These are phyloP conservation scores for Vachellia pachyceras DNA, from an alignment of 306 rosid species.

Conservation along the genomic window DNA sequence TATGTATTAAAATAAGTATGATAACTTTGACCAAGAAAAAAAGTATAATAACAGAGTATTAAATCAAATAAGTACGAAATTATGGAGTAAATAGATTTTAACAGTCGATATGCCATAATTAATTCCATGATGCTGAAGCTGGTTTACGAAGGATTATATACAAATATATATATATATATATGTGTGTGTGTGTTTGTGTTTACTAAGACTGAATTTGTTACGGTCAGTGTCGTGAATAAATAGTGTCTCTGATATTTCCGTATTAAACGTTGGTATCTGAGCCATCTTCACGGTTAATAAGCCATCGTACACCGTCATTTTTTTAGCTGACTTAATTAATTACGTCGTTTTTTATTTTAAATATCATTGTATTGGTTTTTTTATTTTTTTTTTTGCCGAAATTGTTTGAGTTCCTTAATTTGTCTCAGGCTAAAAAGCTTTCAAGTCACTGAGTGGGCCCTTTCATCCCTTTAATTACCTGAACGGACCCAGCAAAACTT, in stretches of 20 bases:
- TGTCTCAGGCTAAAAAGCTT: not conserved
- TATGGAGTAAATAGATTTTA: not conserved
- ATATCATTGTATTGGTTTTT: no score
- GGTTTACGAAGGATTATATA: conserved; percentile 10
- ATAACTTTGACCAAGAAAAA: no score
- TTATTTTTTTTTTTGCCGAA: not conserved
- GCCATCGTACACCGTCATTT: conserved; percentile 44
- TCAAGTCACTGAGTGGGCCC: not conserved
- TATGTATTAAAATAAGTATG: not conserved
- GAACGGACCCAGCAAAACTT: not conserved
- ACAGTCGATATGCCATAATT: not conserved
- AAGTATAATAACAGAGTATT: no score
- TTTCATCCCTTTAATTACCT: not conserved
- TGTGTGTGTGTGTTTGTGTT: no score
- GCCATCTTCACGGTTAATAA: not conserved
- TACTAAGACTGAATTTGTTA: conserved; percentile 42
- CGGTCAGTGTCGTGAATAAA: conserved; percentile 48
- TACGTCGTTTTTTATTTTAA: not conserved
- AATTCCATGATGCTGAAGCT: not conserved
- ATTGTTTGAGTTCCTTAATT: not conserved
- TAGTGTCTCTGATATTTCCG: conserved; percentile 8
- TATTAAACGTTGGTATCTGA: not conserved
- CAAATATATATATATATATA: no score
- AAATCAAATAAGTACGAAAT: not conserved
- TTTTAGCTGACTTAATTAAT: not conserved